phyloP scores from a whole-genome alignment of 352 stramenopile genomes.

The Peronospora farinosa region DNA sequence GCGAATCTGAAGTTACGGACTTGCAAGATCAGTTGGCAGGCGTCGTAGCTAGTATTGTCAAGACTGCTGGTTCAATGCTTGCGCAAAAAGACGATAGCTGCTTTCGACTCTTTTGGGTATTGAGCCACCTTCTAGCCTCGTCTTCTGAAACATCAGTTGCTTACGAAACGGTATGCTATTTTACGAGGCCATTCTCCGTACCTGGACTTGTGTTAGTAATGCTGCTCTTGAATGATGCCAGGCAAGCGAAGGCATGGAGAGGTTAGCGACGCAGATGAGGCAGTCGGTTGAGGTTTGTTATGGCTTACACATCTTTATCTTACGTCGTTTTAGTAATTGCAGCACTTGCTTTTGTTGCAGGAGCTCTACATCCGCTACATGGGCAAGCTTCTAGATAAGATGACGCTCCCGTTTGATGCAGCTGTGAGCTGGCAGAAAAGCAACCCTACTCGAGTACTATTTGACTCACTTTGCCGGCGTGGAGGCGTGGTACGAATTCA shows the following conservation, averaged over 20 bases:
- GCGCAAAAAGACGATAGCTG: constrained; percentile 37
- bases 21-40: constrained; percentile 63
- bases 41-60: constrained; percentile 57
- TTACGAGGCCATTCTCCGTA: not conserved
- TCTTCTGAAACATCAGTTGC: constrained; percentile 45
- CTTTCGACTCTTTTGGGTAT: constrained; percentile 78
- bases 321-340: not conserved
- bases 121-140: constrained; percentile 65
- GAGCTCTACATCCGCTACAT: constrained; percentile 52
- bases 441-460: constrained; percentile 51
- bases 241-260: constrained; percentile 31
- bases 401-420: constrained; percentile 40
- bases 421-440: constrained; percentile 53
- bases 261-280: constrained; percentile 29
- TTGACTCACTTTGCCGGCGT: constrained; percentile 71
- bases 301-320: not conserved
- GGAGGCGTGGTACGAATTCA: constrained; percentile 41
- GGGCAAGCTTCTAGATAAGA: constrained; percentile 44
- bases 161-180: constrained; percentile 41
- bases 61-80: constrained; percentile 41
- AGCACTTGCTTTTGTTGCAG: constrained; percentile 19
- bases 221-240: constrained; percentile 16
- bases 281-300: constrained; percentile 41
- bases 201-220: not conserved
- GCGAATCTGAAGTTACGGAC: constrained; percentile 64